Percentiles rank a stretch among this genome's conserved stretches.
Evolutionary conservation across 1,284 basidiomycete species (phyloP).

Genomic region (Cutaneotrichosporon sp.): DNA sequence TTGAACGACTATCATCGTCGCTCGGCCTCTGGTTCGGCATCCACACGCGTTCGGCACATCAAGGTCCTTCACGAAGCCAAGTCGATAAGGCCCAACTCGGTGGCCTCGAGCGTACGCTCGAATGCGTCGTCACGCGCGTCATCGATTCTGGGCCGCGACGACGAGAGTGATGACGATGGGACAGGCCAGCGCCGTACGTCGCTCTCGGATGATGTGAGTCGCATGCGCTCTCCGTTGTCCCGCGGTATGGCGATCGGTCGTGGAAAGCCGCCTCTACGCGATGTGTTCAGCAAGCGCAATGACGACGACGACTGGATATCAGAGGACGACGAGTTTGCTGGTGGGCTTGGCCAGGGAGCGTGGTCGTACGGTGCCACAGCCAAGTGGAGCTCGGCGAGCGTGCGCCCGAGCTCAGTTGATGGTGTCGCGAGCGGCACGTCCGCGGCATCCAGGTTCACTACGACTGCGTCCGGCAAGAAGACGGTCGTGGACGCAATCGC

Average conservation of each 20-base stretch:
- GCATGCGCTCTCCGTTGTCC: slow-evolving; percentile 1
- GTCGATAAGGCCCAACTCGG: slow-evolving; percentile 36
- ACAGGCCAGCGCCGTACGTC: background rate
- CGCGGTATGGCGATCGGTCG: slow-evolving; percentile 24
- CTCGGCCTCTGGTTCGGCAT: slow-evolving; percentile 40
- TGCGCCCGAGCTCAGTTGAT: background rate
- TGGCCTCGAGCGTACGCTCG: slow-evolving; percentile 42
- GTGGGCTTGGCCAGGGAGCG: slow-evolving; percentile 51
- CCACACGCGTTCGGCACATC: slow-evolving; percentile 44
- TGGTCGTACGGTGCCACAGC: background rate
- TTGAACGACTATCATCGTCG: slow-evolving; percentile 49
- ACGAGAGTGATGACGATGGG: slow-evolving; percentile 20
- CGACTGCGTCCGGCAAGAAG: background rate
- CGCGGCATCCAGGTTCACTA: background rate
- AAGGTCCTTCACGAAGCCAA: slow-evolving; percentile 46
- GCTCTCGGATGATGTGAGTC: background rate
- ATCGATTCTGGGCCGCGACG: slow-evolving; percentile 26
- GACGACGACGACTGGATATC: slow-evolving; percentile 52
- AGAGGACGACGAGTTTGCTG: slow-evolving; percentile 37
- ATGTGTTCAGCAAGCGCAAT: slow-evolving; percentile 54
- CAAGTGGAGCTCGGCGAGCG: slow-evolving; percentile 15
- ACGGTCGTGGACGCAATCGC: background rate
- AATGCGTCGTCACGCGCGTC: slow-evolving; percentile 39
- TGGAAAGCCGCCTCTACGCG: slow-evolving; percentile 45
- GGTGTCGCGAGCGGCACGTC: background rate